phyloP scores from a whole-genome alignment of 1,284 basidiomycete species.

The Trichosporon asahii region DNA sequence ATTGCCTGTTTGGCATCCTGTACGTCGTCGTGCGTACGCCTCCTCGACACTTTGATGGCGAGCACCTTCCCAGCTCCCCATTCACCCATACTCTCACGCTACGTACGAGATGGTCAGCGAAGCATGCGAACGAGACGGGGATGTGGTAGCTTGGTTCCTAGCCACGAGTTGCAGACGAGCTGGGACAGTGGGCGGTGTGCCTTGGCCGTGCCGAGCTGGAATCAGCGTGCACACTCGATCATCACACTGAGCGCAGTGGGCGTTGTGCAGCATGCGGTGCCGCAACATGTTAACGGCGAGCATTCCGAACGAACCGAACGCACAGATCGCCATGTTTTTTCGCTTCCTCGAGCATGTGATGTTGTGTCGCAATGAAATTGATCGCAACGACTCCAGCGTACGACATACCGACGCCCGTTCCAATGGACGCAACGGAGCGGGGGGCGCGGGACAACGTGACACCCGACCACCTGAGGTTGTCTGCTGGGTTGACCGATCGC shows the following conservation, averaged over 20 bases:
- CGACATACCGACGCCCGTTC: neutral
- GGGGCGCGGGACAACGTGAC: neutral
- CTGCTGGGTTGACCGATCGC: neutral
- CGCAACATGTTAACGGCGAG: neutral
- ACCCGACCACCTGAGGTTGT: too few species aligned
- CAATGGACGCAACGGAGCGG: neutral
- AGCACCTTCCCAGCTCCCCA: neutral
- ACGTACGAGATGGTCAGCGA: too few species aligned
- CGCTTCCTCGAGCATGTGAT: too few species aligned
- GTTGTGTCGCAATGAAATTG: too few species aligned
- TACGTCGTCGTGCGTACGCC: neutral
- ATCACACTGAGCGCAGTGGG: too few species aligned
- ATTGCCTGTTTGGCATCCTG: neutral
- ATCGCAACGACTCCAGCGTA: too few species aligned
- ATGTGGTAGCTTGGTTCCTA: too few species aligned
- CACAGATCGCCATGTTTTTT: neutral
- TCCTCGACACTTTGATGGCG: neutral
- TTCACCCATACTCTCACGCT: neutral
- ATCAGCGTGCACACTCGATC: neutral
- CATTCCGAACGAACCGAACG: neutral
- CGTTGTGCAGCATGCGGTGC: too few species aligned
- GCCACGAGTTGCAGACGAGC: too few species aligned
- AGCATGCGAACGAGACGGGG: too few species aligned
- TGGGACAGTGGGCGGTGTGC: neutral
- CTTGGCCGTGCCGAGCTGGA: neutral